Conservation (phyloP, 352 stramenopile species). For the Phytophthora quininea region DNA sequence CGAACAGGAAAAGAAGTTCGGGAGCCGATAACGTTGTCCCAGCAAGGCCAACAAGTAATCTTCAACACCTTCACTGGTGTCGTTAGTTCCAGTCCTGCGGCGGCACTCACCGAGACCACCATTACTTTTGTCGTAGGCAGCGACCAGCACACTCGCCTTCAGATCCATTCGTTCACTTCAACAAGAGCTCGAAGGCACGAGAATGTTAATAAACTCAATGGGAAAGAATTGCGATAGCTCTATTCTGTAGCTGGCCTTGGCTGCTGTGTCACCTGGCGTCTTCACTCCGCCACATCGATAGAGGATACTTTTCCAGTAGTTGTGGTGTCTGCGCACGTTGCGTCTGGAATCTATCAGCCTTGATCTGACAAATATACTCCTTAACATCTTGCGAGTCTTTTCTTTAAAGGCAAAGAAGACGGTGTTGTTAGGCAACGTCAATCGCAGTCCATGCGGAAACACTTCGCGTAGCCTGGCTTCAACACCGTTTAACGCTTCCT, state of each 20-base stretch:
- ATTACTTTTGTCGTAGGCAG: slow-evolving; percentile 34
- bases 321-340: slow-evolving; percentile 30
- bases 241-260: background rate
- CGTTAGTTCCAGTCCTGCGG: background rate
- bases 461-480: slow-evolving; percentile 30
- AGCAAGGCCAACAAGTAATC: slow-evolving; percentile 16
- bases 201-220: slow-evolving; percentile 7
- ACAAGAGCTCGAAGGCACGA: background rate
- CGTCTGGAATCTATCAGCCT: slow-evolving; percentile 27
- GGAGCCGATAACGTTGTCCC: slow-evolving; percentile 23
- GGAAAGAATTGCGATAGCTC: slow-evolving; percentile 2
- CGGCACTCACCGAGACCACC: background rate
- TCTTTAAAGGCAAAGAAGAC: slow-evolving; percentile 51
- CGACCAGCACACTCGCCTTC: slow-evolving; percentile 27
- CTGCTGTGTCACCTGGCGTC: background rate
- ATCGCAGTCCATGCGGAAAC: slow-evolving; percentile 38
- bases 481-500: slow-evolving; percentile 32
- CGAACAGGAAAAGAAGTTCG: slow-evolving; percentile 30
- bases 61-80: slow-evolving; percentile 36
- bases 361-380: slow-evolving; percentile 21
- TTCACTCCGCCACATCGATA: background rate
- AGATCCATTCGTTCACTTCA: slow-evolving; percentile 29
- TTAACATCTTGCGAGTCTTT: background rate
- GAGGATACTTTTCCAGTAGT: slow-evolving; percentile 23
- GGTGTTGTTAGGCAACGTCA: slow-evolving; percentile 44